Evolutionary conservation across 805 yeast species (phyloP).

Genomic region (Isabelozyma heimii): DNA sequence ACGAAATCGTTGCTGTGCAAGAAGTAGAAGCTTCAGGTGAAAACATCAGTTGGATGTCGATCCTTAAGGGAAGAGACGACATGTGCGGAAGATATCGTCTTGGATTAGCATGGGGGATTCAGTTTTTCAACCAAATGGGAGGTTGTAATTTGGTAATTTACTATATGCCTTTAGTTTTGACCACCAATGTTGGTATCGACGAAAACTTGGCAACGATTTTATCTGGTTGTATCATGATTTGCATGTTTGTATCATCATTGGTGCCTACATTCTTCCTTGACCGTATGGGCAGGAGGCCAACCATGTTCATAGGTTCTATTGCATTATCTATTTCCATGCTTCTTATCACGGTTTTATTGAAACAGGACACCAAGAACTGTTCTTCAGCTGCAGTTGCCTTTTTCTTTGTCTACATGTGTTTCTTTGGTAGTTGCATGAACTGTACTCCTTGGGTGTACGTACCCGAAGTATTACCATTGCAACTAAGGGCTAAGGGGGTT

Average conservation of each 20-base stretch:
- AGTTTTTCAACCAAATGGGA: constrained; percentile 68
- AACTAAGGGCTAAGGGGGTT: constrained; percentile 45
- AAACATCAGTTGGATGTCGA: background rate
- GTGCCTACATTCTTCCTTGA: constrained; percentile 18
- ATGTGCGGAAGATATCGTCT: too few relatives aligned
- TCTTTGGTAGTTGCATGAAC: constrained; percentile 39
- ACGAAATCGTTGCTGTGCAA: constrained; percentile 32
- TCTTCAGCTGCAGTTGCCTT: constrained; percentile 44
- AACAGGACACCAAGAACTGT: constrained; percentile 35
- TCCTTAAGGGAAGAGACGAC: too few relatives aligned
- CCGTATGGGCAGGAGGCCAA: constrained; percentile 44
- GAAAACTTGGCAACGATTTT: constrained; percentile 55
- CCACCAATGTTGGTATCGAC: constrained; percentile 42
- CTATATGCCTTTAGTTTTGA: constrained; percentile 58
- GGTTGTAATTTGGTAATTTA: constrained; percentile 73
- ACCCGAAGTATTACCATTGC: constrained; percentile 45
- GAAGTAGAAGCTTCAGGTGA: constrained; percentile 39
- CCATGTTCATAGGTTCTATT: constrained; percentile 40
- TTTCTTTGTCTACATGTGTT: constrained; percentile 42
- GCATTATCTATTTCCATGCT: constrained; percentile 41
- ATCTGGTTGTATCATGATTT: constrained; percentile 45
- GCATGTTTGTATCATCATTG: constrained; percentile 28
- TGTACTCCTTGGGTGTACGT: constrained; percentile 44
- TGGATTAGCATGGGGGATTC: constrained; percentile 57
- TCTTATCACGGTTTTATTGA: constrained; percentile 41